Base-by-base conservation (phyloP, 225 moss, liverwort and hornwort species). In the Pleurozium schreberi region DNA sequence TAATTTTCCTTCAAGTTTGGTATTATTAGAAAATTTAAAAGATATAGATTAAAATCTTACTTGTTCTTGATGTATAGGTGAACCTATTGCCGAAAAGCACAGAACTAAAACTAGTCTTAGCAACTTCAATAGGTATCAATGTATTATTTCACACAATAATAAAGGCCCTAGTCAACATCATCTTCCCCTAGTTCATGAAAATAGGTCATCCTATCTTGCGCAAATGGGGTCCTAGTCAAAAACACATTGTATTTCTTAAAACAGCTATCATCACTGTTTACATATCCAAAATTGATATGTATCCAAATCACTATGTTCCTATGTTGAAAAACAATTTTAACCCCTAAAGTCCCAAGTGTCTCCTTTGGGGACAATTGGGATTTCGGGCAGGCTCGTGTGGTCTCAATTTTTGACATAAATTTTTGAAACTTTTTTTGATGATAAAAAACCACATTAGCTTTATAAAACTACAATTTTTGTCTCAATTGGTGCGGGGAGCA, bases 41-140 rank as follows among this genome's bases (percentile, higher is more conserved):
- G 16, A 15, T 70, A 1, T 25, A 15, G 8, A 14, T 70, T 11
- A 25, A 0, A 42, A 2, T 43, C 9, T 14, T 15, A 42, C 25
- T 26, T 26, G 3, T 26, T 70, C 14, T 15, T 4, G 0, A 70
- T 42, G 5, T 43, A 5, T 43, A 43, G 9, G 15, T 9, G 8
- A 15, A 27, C 3, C 5, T 15, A 43, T 27, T 71, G 43, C 0
- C 0, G 0, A 43, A 5, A 71, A 25, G 15, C 0, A 0, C 7
- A 31, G 31, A 45, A 49, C 2, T 49, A 20, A 2, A 49, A 47
- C 10, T 49, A 75, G 8, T 7, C 49, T 75, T 20, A 7, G 18
- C 7, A 75, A 49, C 4, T 49, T 75, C 4, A 49, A 4, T 33
- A 33, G 4, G 2, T 11, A 7, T 20, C 33, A 20, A 49, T 75